phyloP scores from a whole-genome alignment of 2,329 filamentous ascomycete species.

The Amauroascus niger region DNA sequence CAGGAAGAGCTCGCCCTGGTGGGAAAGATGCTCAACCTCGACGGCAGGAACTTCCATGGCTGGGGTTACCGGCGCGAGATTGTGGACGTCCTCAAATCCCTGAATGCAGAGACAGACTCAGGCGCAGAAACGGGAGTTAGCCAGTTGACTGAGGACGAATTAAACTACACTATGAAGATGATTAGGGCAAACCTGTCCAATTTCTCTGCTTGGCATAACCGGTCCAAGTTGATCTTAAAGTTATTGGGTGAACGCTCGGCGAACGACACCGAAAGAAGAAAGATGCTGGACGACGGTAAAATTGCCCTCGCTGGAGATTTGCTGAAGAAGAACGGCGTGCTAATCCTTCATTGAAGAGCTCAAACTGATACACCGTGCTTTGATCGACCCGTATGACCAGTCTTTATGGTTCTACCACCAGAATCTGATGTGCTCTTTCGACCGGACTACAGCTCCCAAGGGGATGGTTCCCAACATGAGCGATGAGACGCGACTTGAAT shows the following conservation, averaged over 20 bases:
- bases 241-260: conserved; percentile 63
- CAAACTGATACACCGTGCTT: conserved; percentile 60
- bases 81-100: conserved; percentile 60
- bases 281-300: conserved; percentile 62
- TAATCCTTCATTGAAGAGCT: conserved; percentile 50
- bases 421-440: conserved; percentile 64
- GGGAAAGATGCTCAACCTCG: conserved; percentile 75
- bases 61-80: conserved; percentile 85
- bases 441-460: conserved; percentile 37
- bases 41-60: conserved; percentile 89
- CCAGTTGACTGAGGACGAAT: conserved; percentile 69
- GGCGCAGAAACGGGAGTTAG: conserved; percentile 36
- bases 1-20: conserved; percentile 71
- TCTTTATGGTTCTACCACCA: conserved; percentile 97
- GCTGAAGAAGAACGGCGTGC: neutral
- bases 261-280: conserved; percentile 51
- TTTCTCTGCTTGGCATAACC: conserved; percentile 93
- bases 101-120: conserved; percentile 19
- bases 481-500: conserved; percentile 51
- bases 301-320: neutral
- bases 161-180: conserved; percentile 84
- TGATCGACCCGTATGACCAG: conserved; percentile 89
- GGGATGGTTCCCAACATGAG: conserved; percentile 58
- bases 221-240: conserved; percentile 70
- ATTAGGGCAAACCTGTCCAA: conserved; percentile 78